phyloP scores from a whole-genome alignment of 139 green algal species.

The Chlorella sp. region DNA sequence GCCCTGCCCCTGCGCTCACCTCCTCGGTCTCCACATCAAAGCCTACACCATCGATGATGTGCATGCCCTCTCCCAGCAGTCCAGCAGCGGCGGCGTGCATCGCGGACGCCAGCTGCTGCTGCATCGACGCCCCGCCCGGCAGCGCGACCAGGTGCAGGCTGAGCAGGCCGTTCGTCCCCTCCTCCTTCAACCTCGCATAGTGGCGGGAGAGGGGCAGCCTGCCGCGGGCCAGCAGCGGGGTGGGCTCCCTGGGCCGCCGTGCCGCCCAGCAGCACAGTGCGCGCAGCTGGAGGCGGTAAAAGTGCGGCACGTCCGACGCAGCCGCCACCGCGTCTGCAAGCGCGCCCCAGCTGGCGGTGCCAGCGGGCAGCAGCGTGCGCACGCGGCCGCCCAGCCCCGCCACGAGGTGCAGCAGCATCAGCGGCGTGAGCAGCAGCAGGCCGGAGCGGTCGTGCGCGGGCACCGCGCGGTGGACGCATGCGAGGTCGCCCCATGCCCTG shows the following conservation, averaged over 20 bases:
- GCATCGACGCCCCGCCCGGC: neutral
- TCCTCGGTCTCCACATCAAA: neutral
- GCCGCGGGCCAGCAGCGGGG: neutral
- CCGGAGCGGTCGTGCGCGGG: neutral
- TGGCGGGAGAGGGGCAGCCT: neutral
- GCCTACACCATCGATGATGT: neutral
- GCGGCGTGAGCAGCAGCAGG: neutral
- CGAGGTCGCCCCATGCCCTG: neutral
- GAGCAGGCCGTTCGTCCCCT: neutral
- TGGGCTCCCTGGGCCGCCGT: neutral
- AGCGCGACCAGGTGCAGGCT: neutral
- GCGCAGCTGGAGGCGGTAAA: neutral
- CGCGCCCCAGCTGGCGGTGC: neutral
- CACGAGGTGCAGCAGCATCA: slow-evolving; percentile 12
- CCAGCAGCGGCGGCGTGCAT: neutral
- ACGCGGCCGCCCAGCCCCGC: neutral
- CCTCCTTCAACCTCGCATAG: neutral
- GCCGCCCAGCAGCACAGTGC: slow-evolving; percentile 22
- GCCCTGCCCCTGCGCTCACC: neutral
- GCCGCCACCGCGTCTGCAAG: neutral
- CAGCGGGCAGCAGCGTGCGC: neutral
- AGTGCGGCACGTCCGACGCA: neutral
- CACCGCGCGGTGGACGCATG: neutral
- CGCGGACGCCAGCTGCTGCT: neutral
- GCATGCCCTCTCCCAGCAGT: neutral